Conservation (phyloP, 2,329 filamentous ascomycete species). For the Fusarium pininemorale region DNA sequence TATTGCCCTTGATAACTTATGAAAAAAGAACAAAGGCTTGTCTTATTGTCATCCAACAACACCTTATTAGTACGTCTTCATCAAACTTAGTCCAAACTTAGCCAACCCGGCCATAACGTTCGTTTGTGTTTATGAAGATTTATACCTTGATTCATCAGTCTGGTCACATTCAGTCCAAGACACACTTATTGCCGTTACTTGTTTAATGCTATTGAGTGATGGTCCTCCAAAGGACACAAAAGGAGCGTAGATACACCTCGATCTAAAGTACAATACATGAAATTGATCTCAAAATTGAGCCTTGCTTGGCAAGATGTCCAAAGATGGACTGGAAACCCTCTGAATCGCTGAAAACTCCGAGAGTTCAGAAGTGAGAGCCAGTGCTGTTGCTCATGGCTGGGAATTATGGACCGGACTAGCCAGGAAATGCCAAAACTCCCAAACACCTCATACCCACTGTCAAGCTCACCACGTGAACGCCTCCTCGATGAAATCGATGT, state of each 20-base stretch:
- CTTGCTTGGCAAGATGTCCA: constrained; percentile 29
- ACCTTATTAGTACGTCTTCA: not conserved
- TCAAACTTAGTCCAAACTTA: no score
- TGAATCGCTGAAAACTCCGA: not conserved
- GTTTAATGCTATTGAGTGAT: constrained; percentile 5
- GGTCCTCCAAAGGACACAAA: constrained; percentile 5
- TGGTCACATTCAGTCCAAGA: not conserved
- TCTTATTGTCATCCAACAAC: not conserved
- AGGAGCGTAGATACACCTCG: constrained; percentile 34
- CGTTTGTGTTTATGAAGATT: not conserved
- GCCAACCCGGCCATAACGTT: not conserved
- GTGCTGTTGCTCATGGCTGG: not conserved
- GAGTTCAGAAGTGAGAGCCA: constrained; percentile 1
- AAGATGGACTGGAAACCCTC: constrained; percentile 19
- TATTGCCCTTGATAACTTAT: not conserved
- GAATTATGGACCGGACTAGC: constrained; percentile 8
- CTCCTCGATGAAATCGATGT: constrained; percentile 82
- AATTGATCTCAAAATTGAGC: constrained; percentile 33
- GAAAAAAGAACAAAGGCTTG: not conserved
- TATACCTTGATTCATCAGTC: not conserved
- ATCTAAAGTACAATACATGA: constrained; percentile 37
- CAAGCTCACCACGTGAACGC: constrained; percentile 69
- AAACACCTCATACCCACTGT: not conserved
- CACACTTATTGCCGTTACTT: not conserved
- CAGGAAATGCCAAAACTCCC: constrained; percentile 9